Evolutionary conservation across 108 stramenopile species (phyloP).

Genomic region (Conticribra guillardii): DNA sequence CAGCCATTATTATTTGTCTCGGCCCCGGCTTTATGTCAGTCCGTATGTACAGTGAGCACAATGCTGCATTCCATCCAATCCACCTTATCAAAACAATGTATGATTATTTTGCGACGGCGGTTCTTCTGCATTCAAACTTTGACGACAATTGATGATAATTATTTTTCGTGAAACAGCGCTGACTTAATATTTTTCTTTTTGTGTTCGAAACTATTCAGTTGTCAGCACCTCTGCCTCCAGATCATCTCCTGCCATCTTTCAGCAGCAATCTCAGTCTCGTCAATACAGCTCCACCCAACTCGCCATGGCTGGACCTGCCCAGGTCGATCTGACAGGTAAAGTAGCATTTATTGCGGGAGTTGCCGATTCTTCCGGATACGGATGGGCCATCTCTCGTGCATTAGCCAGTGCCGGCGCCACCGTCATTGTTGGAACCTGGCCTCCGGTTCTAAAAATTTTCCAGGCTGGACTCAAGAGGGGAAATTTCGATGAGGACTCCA

Average conservation of each 20-base stretch:
- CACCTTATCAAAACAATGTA: too few relatives aligned
- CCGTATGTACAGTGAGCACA: too few relatives aligned
- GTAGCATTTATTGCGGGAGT: conserved; percentile 97
- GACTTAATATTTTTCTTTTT: too few relatives aligned
- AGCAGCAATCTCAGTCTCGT: conserved; percentile 42
- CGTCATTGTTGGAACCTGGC: conserved; percentile 98
- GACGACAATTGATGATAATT: too few relatives aligned
- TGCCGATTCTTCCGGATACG: conserved; percentile 97
- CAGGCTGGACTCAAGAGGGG: conserved; percentile 88
- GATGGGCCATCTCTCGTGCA: conserved; percentile 97
- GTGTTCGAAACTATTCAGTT: conserved; percentile 21
- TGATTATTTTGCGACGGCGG: too few relatives aligned
- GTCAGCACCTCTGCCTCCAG: conserved; percentile 41
- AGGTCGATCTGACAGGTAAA: conserved; percentile 88
- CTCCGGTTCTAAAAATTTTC: conserved; percentile 97
- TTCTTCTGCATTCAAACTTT: too few relatives aligned
- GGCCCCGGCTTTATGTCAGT: too few relatives aligned
- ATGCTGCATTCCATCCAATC: too few relatives aligned
- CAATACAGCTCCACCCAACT: conserved; percentile 54
- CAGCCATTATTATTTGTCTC: too few relatives aligned
- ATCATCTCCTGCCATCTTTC: conserved; percentile 23
- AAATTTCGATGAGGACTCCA: conserved; percentile 86
- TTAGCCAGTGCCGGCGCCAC: conserved; percentile 96
- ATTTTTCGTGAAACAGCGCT: too few relatives aligned
- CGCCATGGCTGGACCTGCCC: conserved; percentile 60